Evolutionary conservation across 495 filamentous ascomycete species (phyloP), one percentile per base, ranked within the genome.

Genomic region (Neurospora sp.): DNA sequence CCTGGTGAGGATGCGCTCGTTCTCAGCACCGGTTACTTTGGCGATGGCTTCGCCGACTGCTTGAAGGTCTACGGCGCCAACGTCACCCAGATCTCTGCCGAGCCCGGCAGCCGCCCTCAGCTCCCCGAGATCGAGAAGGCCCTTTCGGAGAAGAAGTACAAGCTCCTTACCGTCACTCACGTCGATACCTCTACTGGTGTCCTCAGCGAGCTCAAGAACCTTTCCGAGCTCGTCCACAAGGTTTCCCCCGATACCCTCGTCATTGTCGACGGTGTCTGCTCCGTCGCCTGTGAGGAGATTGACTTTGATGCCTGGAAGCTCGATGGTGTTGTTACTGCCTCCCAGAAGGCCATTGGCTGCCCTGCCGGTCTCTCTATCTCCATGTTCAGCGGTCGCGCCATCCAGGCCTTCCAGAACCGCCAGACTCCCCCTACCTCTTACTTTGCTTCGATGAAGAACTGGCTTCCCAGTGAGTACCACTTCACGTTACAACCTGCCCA

Each of bases 171-270:
- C 59, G 90, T 98, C 73, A 99, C 96, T 8, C 96, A 99, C 82
- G 94, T 97, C 73, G 96, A 99, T 78, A 99, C 96, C 31, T 97
- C 94, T 7, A 99, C 96, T 45, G 96, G 96, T 70, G 96, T 99
- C 8, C 85, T 99, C 69, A 94, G 90, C 77, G 96, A 99, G 75
- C 87, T 99, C 76, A 91, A 96, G 86, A 86, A 88, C 59, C 83
- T 99, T 45, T 89, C 93, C 19, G 91, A 92, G 80, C 82, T 97
- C 21, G 92, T 97, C 70, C 92, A 92, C 79, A 84, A 88, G 45
- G 92, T 98, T 76, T 95, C 92, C 77, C 96, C 96, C 0, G 89
- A 96, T 37, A 98, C 96, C 21, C 87, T 98, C 71, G 82, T 99
- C 37, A 86, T 98, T 48, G 95, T 97, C 70, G 96, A 99, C 81